Evolutionary conservation across 805 yeast genomes (phyloP), one percentile per base, ranked within the genome.

Genomic region (Clavispora asparagi): DNA sequence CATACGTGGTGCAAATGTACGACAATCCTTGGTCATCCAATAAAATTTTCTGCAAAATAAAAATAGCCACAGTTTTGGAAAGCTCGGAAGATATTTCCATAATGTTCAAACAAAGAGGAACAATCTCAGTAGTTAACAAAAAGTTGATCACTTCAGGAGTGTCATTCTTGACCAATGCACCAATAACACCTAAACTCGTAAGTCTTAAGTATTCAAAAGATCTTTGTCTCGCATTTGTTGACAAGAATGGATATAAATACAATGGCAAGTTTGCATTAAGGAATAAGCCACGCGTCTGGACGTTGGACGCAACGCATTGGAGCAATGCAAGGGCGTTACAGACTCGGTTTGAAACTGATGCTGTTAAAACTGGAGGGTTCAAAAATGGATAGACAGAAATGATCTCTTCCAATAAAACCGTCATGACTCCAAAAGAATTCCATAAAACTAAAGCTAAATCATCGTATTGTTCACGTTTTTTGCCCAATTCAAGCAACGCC

Each of bases 381-480:
- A 92, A 73, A 59, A 84, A 76, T 11, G 99, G 97, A 63, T 92
- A 92, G 6, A 92, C 96, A 3, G 87, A 77, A 33, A 90, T 83
- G 44, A 92, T 90, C 62, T 92, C 99, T 62, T 88, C 95, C 48
- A 92, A 67, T 33, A 92, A 70, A 17, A 90, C 85, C 2, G 98
- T 84, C 95, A 94, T 90, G 11, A 92, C 97, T 28, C 98, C 99
- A 66, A 86, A 91, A 4, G 97, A 87, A 58, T 92, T 84, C 99
- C 99, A 92, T 48, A 92, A 70, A 6, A 92, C 95, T 35, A 90
- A 65, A 0, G 98, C 98, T 48, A 92, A 74, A 62, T 92, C 98
- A 48, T 90, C 97, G 61, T 87, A 92, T 60, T 89, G 90, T 61
- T 92, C 99, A 51, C 99, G 76, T 60, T 91, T 91, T 62, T 94